Percentiles rank a stretch among this genome's conserved stretches.
These are phyloP conservation scores for Copromyces sp. DNA, from an alignment of 495 filamentous ascomycete species.

Conservation along the genomic window DNA sequence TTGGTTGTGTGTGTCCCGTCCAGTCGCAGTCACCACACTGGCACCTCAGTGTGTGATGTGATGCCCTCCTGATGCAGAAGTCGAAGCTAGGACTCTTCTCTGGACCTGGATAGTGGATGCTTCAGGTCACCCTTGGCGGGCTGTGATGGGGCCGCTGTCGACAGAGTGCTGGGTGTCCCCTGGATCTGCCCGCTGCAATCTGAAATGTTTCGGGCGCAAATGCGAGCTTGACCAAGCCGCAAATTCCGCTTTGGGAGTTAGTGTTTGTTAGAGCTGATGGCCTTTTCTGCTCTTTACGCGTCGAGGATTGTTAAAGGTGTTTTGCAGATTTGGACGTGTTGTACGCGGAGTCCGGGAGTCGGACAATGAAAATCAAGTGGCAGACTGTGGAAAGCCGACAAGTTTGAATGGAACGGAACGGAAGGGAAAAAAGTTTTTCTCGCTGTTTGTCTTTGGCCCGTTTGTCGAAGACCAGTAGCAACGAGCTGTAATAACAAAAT, in stretches of 20 bases:
- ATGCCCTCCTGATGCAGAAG: neutral
- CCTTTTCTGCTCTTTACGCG: neutral
- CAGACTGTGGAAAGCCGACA: neutral
- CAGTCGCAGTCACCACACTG: neutral
- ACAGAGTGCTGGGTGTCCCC: neutral
- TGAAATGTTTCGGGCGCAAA: neutral
- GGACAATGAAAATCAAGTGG: neutral
- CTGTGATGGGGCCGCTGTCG: neutral
- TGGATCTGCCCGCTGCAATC: neutral
- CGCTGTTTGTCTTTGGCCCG: neutral
- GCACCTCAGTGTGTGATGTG: neutral
- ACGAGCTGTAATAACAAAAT: neutral
- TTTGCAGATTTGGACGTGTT: neutral
- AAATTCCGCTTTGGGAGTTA: neutral
- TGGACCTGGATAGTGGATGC: neutral
- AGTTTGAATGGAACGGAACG: neutral
- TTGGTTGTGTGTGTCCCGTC: neutral
- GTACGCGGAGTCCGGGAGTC: neutral
- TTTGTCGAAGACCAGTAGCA: neutral
- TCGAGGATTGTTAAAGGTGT: neutral
- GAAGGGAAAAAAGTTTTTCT: neutral
- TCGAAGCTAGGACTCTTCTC: neutral
- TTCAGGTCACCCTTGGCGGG: neutral
- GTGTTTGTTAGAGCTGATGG: neutral
- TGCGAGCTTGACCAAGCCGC: neutral